Evolutionary conservation across 345 rosid species (phyloP).

Genomic region (Microcos paniculata): DNA sequence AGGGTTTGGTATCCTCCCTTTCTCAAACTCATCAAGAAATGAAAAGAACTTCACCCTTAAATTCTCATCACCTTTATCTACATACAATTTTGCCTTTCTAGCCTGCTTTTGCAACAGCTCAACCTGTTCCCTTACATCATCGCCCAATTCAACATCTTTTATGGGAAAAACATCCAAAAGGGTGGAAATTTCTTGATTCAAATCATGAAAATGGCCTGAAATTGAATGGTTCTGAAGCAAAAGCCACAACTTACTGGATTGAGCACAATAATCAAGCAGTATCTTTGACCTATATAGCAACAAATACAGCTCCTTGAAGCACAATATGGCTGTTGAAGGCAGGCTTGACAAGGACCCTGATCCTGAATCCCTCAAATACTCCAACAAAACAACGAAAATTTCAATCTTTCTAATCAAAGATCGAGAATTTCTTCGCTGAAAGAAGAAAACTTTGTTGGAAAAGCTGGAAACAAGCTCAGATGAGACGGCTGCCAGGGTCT

Average conservation of each 20-base stretch:
- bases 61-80: constrained; percentile 72
- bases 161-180: constrained; percentile 88
- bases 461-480: constrained; percentile 55
- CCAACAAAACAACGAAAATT: constrained; percentile 60
- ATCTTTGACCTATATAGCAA: constrained; percentile 84
- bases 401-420: constrained; percentile 73
- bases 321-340: constrained; percentile 54
- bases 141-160: constrained; percentile 50
- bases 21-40: constrained; percentile 68
- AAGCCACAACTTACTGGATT: constrained; percentile 89
- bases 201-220: constrained; percentile 92
- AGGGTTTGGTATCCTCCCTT: constrained; percentile 49
- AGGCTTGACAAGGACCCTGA: constrained; percentile 26
- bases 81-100: constrained; percentile 46
- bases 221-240: constrained; percentile 77
- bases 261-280: constrained; percentile 71
- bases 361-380: constrained; percentile 53
- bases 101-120: constrained; percentile 68
- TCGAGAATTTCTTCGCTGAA: constrained; percentile 76
- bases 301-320: constrained; percentile 85
- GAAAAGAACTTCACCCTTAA: constrained; percentile 50
- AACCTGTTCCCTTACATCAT: constrained; percentile 80
- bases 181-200: constrained; percentile 83
- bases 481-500: constrained; percentile 62
- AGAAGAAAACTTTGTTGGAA: constrained; percentile 40